A percentile compares a stretch with the other conserved stretches of the same genome.
Conservation (phyloP, 768 basidiomycete species). For the Porpolomopsis calyptriformis region DNA sequence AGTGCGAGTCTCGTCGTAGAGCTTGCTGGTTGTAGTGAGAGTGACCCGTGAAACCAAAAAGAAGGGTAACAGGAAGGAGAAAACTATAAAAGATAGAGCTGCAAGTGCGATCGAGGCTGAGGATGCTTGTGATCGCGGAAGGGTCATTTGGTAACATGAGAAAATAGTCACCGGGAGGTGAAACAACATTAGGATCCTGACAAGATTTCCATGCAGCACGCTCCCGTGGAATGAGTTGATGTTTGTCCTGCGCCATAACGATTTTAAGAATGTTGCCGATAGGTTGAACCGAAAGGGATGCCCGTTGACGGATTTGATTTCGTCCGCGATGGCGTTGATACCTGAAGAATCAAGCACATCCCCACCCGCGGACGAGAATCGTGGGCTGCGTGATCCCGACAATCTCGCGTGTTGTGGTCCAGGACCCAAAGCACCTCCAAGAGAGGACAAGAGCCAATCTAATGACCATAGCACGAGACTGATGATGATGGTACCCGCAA, state of each 20-base stretch:
- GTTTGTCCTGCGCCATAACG: constrained; percentile 50
- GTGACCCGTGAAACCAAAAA: constrained; percentile 70
- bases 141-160: constrained; percentile 76
- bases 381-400: constrained; percentile 28
- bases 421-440: constrained; percentile 15
- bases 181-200: constrained; percentile 83
- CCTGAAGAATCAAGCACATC: constrained; percentile 34
- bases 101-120: constrained; percentile 65
- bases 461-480: constrained; percentile 64
- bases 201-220: constrained; percentile 81
- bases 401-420: constrained; percentile 15
- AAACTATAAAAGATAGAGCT: constrained; percentile 64
- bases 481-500: constrained; percentile 58
- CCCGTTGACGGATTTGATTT: constrained; percentile 39
- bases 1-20: constrained; percentile 92
- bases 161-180: constrained; percentile 92
- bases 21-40: constrained; percentile 72
- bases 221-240: constrained; percentile 73
- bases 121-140: constrained; percentile 40
- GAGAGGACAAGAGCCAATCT: constrained; percentile 42
- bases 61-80: constrained; percentile 70
- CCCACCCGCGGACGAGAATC: constrained; percentile 33
- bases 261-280: constrained; percentile 23
- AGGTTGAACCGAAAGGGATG: constrained; percentile 28
- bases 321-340: constrained; percentile 25